Evolutionary conservation across 1,139 yeast genomes (phyloP).

Genomic region (Diutina catenulata): DNA sequence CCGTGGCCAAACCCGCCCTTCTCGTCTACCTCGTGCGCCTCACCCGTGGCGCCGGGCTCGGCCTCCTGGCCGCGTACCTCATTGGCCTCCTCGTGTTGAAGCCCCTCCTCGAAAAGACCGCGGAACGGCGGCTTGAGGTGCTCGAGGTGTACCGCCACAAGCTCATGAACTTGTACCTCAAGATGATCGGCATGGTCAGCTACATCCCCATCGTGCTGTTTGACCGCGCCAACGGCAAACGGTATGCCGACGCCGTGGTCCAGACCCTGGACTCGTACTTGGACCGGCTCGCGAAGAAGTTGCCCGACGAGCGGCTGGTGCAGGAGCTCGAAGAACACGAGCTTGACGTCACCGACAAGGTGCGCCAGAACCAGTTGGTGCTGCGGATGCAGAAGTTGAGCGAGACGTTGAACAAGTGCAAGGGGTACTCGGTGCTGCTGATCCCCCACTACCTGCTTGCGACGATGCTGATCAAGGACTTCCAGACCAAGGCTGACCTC

Average conservation of each 20-base stretch:
- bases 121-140: slow-evolving; percentile 21
- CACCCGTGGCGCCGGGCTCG: slow-evolving; percentile 26
- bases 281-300: slow-evolving; percentile 7
- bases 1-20: slow-evolving; percentile 10
- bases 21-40: slow-evolving; percentile 20
- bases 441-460: slow-evolving; percentile 24
- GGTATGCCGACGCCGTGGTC: slow-evolving; percentile 27
- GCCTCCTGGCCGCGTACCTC: slow-evolving; percentile 19
- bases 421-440: slow-evolving; percentile 20
- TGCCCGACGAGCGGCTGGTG: slow-evolving; percentile 11
- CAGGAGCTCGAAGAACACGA: slow-evolving; percentile 9
- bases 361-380: slow-evolving; percentile 16
- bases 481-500: slow-evolving; percentile 27
- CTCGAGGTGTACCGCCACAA: slow-evolving; percentile 23
- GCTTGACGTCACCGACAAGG: slow-evolving; percentile 12
- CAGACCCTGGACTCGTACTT: slow-evolving; percentile 24
- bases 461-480: slow-evolving; percentile 21
- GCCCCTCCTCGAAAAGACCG: slow-evolving; percentile 25
- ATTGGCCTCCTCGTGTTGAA: slow-evolving; percentile 22
- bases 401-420: slow-evolving; percentile 16
- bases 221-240: slow-evolving; percentile 18
- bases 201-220: slow-evolving; percentile 31
- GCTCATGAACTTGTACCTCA: slow-evolving; percentile 27
- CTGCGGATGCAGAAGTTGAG: slow-evolving; percentile 16
- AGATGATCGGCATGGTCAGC: slow-evolving; percentile 23